Evolutionary conservation across 768 basidiomycete genomes (phyloP).

Genomic region (Lactarius psammicola): DNA sequence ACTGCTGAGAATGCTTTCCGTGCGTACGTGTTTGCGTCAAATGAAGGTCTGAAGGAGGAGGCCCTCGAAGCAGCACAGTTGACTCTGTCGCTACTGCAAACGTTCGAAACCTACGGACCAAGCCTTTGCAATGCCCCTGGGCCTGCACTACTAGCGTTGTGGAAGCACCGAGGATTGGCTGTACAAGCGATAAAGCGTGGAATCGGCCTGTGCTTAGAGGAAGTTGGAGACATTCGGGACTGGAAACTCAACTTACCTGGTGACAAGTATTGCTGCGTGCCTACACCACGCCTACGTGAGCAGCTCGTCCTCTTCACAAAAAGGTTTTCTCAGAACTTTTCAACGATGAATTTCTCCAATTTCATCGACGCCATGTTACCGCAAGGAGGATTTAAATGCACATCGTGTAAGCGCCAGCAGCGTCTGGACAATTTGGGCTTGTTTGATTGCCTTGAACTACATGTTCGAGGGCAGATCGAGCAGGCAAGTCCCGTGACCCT

Average conservation of each 20-base stretch:
- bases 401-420: not conserved
- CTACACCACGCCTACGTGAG: not conserved
- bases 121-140: slow-evolving; percentile 9
- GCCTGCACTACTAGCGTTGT: slow-evolving; percentile 8
- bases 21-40: slow-evolving; percentile 11
- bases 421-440: slow-evolving; percentile 1
- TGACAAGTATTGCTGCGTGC: not conserved
- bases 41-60: slow-evolving; percentile 8
- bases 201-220: not conserved
- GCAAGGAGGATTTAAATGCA: not conserved
- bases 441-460: slow-evolving; percentile 5
- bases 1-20: slow-evolving; percentile 12
- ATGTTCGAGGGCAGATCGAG: slow-evolving; percentile 1
- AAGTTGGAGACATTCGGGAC: slow-evolving; percentile 8
- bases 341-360: not conserved
- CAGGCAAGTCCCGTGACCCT: not conserved
- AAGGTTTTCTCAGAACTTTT: not conserved
- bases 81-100: slow-evolving; percentile 9
- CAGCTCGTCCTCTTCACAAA: not conserved
- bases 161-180: slow-evolving; percentile 1
- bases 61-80: slow-evolving; percentile 11
- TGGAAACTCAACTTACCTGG: not conserved
- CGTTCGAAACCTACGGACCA: slow-evolving; percentile 1
- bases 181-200: not conserved
- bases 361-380: slow-evolving; percentile 8